Evolutionary conservation across 345 rosid genomes (phyloP).

Genomic region (Adansonia digitata): DNA sequence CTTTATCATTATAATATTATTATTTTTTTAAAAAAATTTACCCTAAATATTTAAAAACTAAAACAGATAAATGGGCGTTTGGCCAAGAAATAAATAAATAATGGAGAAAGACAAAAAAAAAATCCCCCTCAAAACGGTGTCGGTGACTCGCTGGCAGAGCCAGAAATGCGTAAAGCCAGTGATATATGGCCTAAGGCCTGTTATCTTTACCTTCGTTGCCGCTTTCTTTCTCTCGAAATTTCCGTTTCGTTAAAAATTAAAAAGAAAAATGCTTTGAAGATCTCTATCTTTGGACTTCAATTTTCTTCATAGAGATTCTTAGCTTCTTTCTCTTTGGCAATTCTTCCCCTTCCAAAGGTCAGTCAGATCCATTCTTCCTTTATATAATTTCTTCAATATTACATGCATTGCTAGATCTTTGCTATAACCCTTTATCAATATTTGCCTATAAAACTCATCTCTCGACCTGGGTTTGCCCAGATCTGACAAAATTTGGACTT

Average conservation of each 20-base stretch:
- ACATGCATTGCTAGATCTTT: not conserved
- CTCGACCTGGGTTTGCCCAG: conserved; percentile 38
- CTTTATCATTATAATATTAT: no score
- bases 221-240: not conserved
- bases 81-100: no score
- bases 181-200: no score
- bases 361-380: conserved; percentile 10
- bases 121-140: no score
- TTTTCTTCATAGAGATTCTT: not conserved
- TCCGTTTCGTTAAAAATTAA: not conserved
- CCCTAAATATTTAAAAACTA: no score
- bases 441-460: conserved; percentile 10
- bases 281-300: not conserved
- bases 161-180: not conserved
- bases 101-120: no score
- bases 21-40: no score
- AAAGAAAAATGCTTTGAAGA: not conserved
- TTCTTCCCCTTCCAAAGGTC: not conserved
- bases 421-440: no score
- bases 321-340: not conserved
- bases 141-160: no score
- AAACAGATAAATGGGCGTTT: no score
- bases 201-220: not conserved
- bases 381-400: not conserved
- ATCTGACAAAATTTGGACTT: conserved; percentile 44